phyloP scores from a whole-genome alignment of 2,329 filamentous ascomycete genomes.

The Ophiocordyceps unilateralis region DNA sequence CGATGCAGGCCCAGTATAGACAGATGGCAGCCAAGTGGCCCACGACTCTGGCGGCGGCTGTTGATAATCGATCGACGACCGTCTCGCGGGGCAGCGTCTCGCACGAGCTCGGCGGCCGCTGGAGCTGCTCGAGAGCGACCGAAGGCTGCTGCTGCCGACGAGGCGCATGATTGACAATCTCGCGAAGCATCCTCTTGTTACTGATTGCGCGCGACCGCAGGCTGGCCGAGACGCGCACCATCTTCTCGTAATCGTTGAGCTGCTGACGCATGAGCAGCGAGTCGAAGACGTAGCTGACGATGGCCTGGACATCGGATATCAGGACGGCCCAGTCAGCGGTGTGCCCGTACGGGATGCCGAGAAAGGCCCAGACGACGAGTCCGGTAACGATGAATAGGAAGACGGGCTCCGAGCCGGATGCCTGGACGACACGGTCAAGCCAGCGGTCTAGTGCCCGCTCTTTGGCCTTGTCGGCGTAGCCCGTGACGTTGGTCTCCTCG shows the following conservation, averaged over 20 bases:
- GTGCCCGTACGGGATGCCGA: conserved; percentile 13
- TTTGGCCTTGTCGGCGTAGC: conserved; percentile 5
- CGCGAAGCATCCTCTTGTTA: conserved; percentile 12
- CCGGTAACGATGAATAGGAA: conserved; percentile 14
- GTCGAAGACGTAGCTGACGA: conserved; percentile 19
- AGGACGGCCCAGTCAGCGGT: conserved; percentile 18
- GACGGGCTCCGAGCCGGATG: conserved; percentile 7
- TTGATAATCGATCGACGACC: conserved; percentile 8
- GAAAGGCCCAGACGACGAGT: conserved; percentile 12
- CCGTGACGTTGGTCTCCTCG: conserved; percentile 4
- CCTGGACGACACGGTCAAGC: conserved; percentile 7
- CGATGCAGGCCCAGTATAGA: conserved; percentile 18
- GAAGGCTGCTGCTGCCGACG: background rate
- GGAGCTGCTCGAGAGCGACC: background rate
- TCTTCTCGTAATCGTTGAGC: conserved; percentile 13
- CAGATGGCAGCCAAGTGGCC: conserved; percentile 14
- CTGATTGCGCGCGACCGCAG: conserved; percentile 15
- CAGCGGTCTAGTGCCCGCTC: conserved; percentile 5
- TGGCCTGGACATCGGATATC: conserved; percentile 17
- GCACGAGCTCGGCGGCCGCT: background rate
- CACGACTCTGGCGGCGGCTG: conserved; percentile 7
- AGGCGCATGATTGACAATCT: background rate
- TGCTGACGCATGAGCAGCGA: conserved; percentile 21
- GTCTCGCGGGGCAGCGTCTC: background rate
- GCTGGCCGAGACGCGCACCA: conserved; percentile 11